Conservation (phyloP, 2,329 filamentous ascomycete species). For the Alternaria alternata region DNA sequence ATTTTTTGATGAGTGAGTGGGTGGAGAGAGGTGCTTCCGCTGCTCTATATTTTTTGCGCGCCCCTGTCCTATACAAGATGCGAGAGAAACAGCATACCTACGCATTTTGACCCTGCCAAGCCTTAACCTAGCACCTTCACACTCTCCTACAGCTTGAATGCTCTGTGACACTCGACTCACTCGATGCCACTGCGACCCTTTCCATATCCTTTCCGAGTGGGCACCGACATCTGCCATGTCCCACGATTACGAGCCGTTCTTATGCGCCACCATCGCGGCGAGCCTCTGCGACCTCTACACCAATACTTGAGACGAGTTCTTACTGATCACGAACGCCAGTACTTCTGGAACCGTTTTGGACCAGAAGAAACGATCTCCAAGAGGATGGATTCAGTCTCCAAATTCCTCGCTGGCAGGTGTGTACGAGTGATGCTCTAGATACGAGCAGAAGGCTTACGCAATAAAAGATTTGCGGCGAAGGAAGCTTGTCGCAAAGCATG, state of each 20-base stretch:
- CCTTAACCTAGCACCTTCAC: neutral
- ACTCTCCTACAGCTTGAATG: neutral
- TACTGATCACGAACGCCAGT: slow-evolving; percentile 43
- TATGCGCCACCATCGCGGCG: slow-evolving; percentile 24
- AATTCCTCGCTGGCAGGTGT: slow-evolving; percentile 50
- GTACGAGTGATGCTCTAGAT: neutral
- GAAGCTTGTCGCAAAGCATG: slow-evolving; percentile 59
- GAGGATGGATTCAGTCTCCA: slow-evolving; percentile 28
- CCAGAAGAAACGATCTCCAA: slow-evolving; percentile 10
- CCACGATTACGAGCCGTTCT: slow-evolving; percentile 70
- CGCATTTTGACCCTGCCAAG: neutral
- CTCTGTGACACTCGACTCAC: neutral
- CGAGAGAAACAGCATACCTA: neutral
- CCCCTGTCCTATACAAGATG: neutral
- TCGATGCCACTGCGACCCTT: slow-evolving; percentile 62
- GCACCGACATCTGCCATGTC: slow-evolving; percentile 80
- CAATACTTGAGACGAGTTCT: slow-evolving; percentile 37
- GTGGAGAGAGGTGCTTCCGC: neutral
- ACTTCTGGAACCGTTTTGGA: slow-evolving; percentile 43
- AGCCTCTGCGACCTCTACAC: slow-evolving; percentile 15
- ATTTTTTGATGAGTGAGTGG: slow-evolving; percentile 27
- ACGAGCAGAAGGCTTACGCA: slow-evolving; percentile 10
- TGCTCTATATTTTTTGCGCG: neutral
- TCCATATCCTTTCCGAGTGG: slow-evolving; percentile 72
- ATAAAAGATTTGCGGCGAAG: slow-evolving; percentile 59